A percentile compares a stretch with the other conserved stretches of the same genome.
These are phyloP conservation scores for Balamuthia mandrillaris DNA, from an alignment of 208 protist species.

Conservation along the genomic window DNA sequence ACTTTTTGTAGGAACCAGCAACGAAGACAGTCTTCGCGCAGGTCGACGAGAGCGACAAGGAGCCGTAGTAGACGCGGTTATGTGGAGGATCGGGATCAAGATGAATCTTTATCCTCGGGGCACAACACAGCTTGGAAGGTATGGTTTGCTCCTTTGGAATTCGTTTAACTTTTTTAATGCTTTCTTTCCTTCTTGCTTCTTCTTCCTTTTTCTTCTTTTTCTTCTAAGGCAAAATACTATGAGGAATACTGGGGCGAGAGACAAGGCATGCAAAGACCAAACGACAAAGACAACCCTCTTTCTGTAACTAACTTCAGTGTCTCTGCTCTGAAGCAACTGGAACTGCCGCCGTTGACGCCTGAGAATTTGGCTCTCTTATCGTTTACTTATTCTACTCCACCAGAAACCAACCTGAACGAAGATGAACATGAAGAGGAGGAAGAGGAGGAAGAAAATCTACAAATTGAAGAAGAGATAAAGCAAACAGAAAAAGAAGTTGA, in stretches of 20 bases:
- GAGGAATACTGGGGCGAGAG: conserved; percentile 38
- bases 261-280: not conserved
- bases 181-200: not conserved
- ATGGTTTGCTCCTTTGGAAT: not conserved
- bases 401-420: not conserved
- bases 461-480: too few species aligned
- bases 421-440: too few species aligned
- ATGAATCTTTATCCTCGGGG: not conserved
- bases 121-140: not conserved
- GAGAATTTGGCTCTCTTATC: not conserved
- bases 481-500: too few species aligned
- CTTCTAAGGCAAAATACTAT: conserved; percentile 11
- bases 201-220: not conserved
- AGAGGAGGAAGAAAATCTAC: too few species aligned
- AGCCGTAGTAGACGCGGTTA: too few species aligned
- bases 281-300: too few species aligned
- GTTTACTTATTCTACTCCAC: not conserved
- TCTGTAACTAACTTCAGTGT: not conserved
- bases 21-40: too few species aligned
- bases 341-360: not conserved
- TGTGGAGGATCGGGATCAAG: not conserved
- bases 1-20: too few species aligned
- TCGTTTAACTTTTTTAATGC: too few species aligned
- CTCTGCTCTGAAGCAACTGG: not conserved
- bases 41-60: too few species aligned